These are phyloP conservation scores for Ascoidea tarda DNA, from an alignment of 805 yeast genomes.

Conservation along the genomic window DNA sequence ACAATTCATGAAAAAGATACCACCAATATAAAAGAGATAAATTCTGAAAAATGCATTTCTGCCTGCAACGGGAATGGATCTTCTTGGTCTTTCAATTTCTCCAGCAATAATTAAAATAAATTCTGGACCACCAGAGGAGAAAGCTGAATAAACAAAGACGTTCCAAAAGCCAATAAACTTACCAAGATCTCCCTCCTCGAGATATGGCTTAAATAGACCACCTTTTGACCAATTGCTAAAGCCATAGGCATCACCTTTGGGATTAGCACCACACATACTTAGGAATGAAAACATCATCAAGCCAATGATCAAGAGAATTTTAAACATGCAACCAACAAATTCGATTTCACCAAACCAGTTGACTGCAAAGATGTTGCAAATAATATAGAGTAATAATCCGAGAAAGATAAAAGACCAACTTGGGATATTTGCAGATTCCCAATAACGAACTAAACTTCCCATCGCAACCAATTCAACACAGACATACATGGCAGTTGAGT, in stretches of 20 bases:
- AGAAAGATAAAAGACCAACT: constrained; percentile 57
- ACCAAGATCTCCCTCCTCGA: constrained; percentile 42
- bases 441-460: constrained; percentile 62
- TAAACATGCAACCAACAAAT: constrained; percentile 64
- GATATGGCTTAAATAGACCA: constrained; percentile 42
- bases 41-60: constrained; percentile 60
- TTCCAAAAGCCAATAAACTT: constrained; percentile 60
- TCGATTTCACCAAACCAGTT: constrained; percentile 69
- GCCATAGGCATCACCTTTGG: constrained; percentile 47
- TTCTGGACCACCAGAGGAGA: constrained; percentile 83
- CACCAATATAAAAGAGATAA: constrained; percentile 53
- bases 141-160: constrained; percentile 57
- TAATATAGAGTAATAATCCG: constrained; percentile 42
- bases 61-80: constrained; percentile 61
- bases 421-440: constrained; percentile 66
- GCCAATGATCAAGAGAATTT: constrained; percentile 63
- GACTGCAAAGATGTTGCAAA: constrained; percentile 59
- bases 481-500: constrained; percentile 59
- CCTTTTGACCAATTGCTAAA: constrained; percentile 42
- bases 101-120: constrained; percentile 78
- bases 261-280: constrained; percentile 84
- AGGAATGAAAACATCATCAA: constrained; percentile 60
- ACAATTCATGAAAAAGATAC: constrained; percentile 68
- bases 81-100: constrained; percentile 60
- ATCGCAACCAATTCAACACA: constrained; percentile 80